phyloP scores from a whole-genome alignment of 2,329 filamentous ascomycete species.

The Diaporthe amygdali region DNA sequence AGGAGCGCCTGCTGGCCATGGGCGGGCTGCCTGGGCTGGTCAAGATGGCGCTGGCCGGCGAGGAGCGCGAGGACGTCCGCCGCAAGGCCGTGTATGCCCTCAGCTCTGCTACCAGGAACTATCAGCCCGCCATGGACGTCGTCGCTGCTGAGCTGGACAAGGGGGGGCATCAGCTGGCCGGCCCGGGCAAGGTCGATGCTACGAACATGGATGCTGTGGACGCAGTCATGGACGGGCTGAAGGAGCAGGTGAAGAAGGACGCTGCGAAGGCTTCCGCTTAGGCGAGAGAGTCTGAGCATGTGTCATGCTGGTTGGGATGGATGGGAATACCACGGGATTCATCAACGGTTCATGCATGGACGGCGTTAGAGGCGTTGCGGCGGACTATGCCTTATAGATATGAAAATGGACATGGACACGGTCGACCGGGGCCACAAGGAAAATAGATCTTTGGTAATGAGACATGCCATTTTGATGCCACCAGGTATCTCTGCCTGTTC shows the following conservation, averaged over 20 bases:
- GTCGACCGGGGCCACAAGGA: not conserved
- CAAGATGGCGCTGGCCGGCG: slow-evolving; percentile 64
- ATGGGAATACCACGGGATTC: slow-evolving; percentile 17
- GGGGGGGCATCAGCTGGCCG: slow-evolving; percentile 49
- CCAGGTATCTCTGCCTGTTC: not conserved
- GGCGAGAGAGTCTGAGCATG: not conserved
- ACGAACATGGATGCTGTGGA: slow-evolving; percentile 88
- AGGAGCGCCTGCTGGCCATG: slow-evolving; percentile 69
- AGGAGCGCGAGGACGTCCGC: slow-evolving; percentile 67
- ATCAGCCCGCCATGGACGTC: slow-evolving; percentile 79
- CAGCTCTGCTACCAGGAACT: slow-evolving; percentile 86
- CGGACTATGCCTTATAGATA: not conserved
- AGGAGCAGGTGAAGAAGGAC: slow-evolving; percentile 52
- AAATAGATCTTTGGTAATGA: slow-evolving; percentile 9
- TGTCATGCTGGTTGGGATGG: slow-evolving; percentile 5
- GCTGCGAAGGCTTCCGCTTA: slow-evolving; percentile 22
- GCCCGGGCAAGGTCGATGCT: slow-evolving; percentile 72
- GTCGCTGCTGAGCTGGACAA: slow-evolving; percentile 67
- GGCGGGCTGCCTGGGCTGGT: slow-evolving; percentile 77
- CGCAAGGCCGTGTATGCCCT: slow-evolving; percentile 91
- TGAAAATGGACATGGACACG: not conserved
- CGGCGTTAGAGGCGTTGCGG: slow-evolving; percentile 41
- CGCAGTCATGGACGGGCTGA: slow-evolving; percentile 71
- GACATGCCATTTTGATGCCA: slow-evolving; percentile 16
- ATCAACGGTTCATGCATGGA: slow-evolving; percentile 34